phyloP scores from a whole-genome alignment of 768 basidiomycete species.

The Kwoniella heveanensis region DNA sequence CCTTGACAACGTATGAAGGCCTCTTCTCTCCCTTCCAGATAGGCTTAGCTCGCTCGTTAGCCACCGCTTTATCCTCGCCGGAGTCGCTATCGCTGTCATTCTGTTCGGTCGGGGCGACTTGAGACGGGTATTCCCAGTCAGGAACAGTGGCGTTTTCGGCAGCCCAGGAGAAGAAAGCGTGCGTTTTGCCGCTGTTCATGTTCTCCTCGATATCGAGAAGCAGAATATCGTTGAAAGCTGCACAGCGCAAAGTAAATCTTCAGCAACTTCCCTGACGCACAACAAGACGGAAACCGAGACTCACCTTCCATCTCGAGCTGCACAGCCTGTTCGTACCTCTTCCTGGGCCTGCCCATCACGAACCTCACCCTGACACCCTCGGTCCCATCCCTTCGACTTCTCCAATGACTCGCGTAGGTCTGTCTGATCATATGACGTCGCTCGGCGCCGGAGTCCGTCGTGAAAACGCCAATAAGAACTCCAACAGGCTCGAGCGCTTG shows the following conservation, averaged over 20 bases:
- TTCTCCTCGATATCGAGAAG: conserved; percentile 84
- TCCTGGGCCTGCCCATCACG: conserved; percentile 79
- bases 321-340: conserved; percentile 75
- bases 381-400: conserved; percentile 70
- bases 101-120: not conserved
- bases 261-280: too few relatives aligned
- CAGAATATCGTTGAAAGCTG: conserved; percentile 55
- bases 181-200: conserved; percentile 93
- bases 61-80: not conserved
- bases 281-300: too few relatives aligned
- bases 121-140: conserved; percentile 59
- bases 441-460: conserved; percentile 79
- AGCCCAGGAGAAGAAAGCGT: conserved; percentile 92
- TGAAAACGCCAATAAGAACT: conserved; percentile 85
- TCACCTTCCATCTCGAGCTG: conserved; percentile 86
- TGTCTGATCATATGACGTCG: conserved; percentile 82
- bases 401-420: conserved; percentile 83
- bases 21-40: conserved; percentile 61
- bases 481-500: conserved; percentile 83
- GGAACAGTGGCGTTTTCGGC: conserved; percentile 88
- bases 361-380: conserved; percentile 86
- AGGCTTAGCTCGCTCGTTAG: conserved; percentile 14
- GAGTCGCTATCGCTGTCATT: not conserved
- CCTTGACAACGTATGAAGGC: conserved; percentile 90
- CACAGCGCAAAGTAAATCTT: not conserved